A percentile compares a stretch with the other conserved stretches of the same genome.
These are phyloP conservation scores for Mortierella sp. DNA, from an alignment of 371 early-diverging fungal genomes.

Conservation along the genomic window DNA sequence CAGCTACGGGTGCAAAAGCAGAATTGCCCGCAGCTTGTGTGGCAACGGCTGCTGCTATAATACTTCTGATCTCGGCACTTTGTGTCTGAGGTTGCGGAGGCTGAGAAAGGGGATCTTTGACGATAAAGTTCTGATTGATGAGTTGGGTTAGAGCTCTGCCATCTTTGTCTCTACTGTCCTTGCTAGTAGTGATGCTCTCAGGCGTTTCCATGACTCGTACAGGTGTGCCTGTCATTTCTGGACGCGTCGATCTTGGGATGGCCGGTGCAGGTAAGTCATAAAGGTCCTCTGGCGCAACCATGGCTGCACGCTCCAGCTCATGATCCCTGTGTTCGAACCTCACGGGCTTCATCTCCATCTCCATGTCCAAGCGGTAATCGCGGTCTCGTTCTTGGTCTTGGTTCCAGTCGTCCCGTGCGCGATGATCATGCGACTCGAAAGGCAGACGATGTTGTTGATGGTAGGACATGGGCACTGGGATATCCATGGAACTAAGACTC, in stretches of 20 bases:
- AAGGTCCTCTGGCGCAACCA: not conserved
- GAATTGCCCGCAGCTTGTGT: no score
- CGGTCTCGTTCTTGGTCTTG: not conserved
- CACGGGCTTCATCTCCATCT: not conserved
- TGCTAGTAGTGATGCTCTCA: not conserved
- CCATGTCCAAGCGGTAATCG: not conserved
- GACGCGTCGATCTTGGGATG: constrained; percentile 4
- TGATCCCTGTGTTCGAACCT: constrained; percentile 27
- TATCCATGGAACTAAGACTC: constrained; percentile 21
- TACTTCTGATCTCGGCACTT: no score
- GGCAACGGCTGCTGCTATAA: no score
- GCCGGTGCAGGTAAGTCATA: constrained; percentile 11
- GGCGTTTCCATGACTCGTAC: no score
- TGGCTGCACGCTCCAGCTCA: constrained; percentile 17
- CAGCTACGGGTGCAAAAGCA: no score
- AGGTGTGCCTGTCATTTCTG: not conserved
- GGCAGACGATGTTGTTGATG: constrained; percentile 1
- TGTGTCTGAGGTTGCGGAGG: no score
- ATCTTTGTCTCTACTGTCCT: no score
- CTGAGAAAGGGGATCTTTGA: no score
- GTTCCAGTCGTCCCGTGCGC: not conserved
- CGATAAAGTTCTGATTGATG: no score
- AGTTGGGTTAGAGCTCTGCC: no score
- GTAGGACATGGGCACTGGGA: constrained; percentile 24
- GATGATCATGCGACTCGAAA: not conserved